A percentile compares a stretch with the other conserved stretches of the same genome.
Conservation (phyloP, 2,329 filamentous ascomycete genomes). For the Neonectria punicea region DNA sequence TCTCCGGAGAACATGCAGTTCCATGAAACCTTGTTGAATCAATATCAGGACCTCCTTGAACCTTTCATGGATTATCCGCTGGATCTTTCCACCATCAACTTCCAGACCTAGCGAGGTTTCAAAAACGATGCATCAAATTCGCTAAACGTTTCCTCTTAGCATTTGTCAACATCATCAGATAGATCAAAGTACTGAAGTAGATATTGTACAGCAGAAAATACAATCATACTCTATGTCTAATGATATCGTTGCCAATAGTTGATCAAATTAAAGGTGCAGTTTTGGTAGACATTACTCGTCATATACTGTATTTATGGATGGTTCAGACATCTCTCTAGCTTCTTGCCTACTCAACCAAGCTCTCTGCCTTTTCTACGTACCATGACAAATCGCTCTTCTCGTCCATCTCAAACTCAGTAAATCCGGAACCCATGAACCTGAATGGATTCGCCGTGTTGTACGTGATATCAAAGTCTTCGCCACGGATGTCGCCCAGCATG, state of each 20-base stretch:
- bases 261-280: no score
- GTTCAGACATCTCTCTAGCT: no score
- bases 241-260: no score
- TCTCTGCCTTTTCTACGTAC: slow-evolving; percentile 38
- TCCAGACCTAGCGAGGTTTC: slow-evolving; percentile 16
- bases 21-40: slow-evolving; percentile 30
- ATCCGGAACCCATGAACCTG: slow-evolving; percentile 37
- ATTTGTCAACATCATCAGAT: no score
- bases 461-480: slow-evolving; percentile 34
- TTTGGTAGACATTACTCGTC: no score
- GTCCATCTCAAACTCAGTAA: slow-evolving; percentile 39
- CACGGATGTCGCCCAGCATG: slow-evolving; percentile 35
- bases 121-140: not conserved
- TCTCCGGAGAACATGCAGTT: slow-evolving; percentile 33
- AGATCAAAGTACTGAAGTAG: no score
- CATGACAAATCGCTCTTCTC: slow-evolving; percentile 34
- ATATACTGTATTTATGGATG: no score
- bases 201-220: no score
- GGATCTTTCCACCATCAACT: slow-evolving; percentile 28
- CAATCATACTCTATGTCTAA: no score
- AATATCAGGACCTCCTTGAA: slow-evolving; percentile 36
- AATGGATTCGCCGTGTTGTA: slow-evolving; percentile 36
- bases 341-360: slow-evolving; percentile 8
- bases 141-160: no score
- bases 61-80: slow-evolving; percentile 35